Evolutionary conservation across 2,329 filamentous ascomycete species (phyloP).

Genomic region (Neonectria coccinea): DNA sequence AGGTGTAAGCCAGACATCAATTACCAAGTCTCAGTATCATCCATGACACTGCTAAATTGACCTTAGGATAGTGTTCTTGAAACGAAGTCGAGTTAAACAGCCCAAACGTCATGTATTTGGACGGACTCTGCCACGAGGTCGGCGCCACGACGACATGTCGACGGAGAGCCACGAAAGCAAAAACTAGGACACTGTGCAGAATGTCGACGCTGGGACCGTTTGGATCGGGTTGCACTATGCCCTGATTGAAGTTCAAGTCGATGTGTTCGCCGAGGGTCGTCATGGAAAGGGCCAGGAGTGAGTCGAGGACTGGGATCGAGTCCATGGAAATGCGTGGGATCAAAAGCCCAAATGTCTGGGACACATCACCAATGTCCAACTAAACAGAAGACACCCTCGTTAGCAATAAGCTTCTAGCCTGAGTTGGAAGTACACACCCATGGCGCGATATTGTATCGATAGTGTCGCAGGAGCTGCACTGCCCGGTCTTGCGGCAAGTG

Average conservation of each 20-base stretch:
- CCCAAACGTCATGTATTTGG: constrained; percentile 29
- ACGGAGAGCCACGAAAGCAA: constrained; percentile 30
- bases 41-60: constrained; percentile 38
- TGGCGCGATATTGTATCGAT: constrained; percentile 58
- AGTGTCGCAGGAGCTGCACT: constrained; percentile 54
- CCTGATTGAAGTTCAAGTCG: constrained; percentile 25
- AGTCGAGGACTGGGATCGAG: constrained; percentile 41
- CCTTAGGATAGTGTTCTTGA: constrained; percentile 32
- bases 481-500: constrained; percentile 42
- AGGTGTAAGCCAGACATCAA: background rate
- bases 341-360: constrained; percentile 55
- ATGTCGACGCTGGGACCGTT: constrained; percentile 23
- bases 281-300: constrained; percentile 44
- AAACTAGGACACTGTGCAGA: constrained; percentile 26
- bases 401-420: background rate
- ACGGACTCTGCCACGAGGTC: constrained; percentile 38
- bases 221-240: constrained; percentile 19
- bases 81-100: constrained; percentile 30
- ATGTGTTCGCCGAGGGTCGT: constrained; percentile 32
- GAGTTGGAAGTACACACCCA: constrained; percentile 51
- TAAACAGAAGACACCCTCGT: constrained; percentile 30
- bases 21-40: constrained; percentile 46
- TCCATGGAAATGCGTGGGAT: constrained; percentile 48
- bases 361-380: constrained; percentile 58
- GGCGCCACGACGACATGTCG: constrained; percentile 35